Conservation (phyloP, 2,329 filamentous ascomycete species). For the Penicillium crustosum region DNA sequence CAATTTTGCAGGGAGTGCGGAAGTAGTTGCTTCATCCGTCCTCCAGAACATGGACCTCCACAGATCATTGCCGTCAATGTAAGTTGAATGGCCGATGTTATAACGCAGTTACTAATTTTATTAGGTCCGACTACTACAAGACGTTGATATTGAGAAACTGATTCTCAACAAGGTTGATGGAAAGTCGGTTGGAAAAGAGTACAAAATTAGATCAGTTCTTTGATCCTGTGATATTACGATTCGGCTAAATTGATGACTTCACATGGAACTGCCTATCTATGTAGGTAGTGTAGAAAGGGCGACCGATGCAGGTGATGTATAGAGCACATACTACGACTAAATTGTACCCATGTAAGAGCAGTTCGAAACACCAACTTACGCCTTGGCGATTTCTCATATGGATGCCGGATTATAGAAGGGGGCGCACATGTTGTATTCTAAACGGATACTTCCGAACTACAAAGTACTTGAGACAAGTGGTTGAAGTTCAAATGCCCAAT, state of each 20-base stretch:
- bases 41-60: not conserved
- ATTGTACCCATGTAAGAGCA: not conserved
- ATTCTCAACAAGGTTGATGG: not conserved
- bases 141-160: not conserved
- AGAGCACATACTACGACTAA: not conserved
- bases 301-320: too few relatives aligned
- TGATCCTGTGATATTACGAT: not conserved
- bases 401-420: not conserved
- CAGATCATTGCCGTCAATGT: not conserved
- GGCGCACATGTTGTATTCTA: not conserved
- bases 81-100: not conserved
- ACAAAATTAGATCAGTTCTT: not conserved
- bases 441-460: not conserved
- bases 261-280: not conserved
- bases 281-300: not conserved
- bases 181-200: not conserved
- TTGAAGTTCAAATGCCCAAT: not conserved
- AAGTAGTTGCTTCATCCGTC: not conserved
- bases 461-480: not conserved
- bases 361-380: not conserved
- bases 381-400: not conserved
- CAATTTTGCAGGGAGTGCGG: not conserved
- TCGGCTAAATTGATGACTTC: not conserved
- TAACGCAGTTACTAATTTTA: not conserved
- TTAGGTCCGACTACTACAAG: not conserved